Conservation (phyloP, 1,139 yeast genomes). For the Meyerozyma carpophila region DNA sequence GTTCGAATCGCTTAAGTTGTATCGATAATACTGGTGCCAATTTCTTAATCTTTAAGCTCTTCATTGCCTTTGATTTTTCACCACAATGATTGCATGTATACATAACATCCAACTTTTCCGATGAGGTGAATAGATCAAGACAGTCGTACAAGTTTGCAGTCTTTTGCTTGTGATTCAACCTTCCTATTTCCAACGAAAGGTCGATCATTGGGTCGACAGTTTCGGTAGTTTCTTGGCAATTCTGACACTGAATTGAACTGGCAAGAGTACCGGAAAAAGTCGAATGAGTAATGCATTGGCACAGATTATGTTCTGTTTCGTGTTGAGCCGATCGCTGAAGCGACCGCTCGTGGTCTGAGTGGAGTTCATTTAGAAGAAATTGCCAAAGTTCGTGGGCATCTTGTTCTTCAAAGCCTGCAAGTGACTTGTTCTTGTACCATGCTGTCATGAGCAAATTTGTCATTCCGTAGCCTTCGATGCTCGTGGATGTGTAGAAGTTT, state of each 20-base stretch:
- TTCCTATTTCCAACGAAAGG: slow-evolving; percentile 66
- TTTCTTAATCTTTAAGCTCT: slow-evolving; percentile 61
- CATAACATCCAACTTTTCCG: slow-evolving; percentile 70
- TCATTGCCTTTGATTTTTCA: slow-evolving; percentile 56
- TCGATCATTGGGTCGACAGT: slow-evolving; percentile 91
- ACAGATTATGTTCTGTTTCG: slow-evolving; percentile 20
- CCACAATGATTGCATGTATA: slow-evolving; percentile 68
- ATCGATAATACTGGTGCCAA: slow-evolving; percentile 76
- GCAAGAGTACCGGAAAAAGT: slow-evolving; percentile 71
- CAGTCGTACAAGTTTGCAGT: slow-evolving; percentile 51
- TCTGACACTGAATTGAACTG: slow-evolving; percentile 67
- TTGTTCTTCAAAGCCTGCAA: slow-evolving; percentile 94
- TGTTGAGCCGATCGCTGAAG: slow-evolving; percentile 8
- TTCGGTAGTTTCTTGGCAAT: slow-evolving; percentile 58
- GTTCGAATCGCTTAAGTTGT: slow-evolving; percentile 87
- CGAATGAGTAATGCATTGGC: slow-evolving; percentile 79
- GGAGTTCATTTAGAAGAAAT: slow-evolving; percentile 79
- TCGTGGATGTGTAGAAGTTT: slow-evolving; percentile 51
- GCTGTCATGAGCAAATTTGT: slow-evolving; percentile 70
- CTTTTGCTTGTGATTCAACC: slow-evolving; percentile 21
- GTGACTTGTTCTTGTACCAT: slow-evolving; percentile 75
- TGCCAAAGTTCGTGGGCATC: slow-evolving; percentile 99
- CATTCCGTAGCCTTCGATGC: slow-evolving; percentile 67
- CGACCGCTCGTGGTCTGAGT: slow-evolving; percentile 43
- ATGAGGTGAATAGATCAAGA: slow-evolving; percentile 66